These are phyloP conservation scores for Clohesyomyces aquaticus DNA, from an alignment of 495 filamentous ascomycete genomes.

Conservation along the genomic window DNA sequence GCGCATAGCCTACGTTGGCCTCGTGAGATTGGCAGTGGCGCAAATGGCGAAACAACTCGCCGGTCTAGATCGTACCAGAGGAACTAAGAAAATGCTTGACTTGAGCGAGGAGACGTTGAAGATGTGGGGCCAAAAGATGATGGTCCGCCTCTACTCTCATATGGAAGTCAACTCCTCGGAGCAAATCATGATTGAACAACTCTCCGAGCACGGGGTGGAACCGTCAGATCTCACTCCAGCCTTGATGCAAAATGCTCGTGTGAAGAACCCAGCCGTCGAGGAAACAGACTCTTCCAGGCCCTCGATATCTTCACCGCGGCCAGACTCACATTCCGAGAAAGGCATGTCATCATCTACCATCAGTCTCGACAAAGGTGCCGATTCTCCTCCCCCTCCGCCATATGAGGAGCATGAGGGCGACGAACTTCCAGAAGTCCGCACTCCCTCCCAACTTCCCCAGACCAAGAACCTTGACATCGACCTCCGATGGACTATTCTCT, in stretches of 20 bases:
- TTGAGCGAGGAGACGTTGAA: conserved; percentile 75
- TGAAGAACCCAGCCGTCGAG: conserved; percentile 87
- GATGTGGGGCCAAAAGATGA: conserved; percentile 98
- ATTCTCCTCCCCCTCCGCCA: conserved; percentile 60
- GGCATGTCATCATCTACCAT: conserved; percentile 23
- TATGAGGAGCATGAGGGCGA: conserved; percentile 73
- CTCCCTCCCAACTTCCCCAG: conserved; percentile 76
- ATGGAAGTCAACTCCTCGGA: conserved; percentile 93
- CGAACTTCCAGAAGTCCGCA: conserved; percentile 73
- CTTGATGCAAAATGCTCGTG: conserved; percentile 89
- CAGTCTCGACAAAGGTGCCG: conserved; percentile 30
- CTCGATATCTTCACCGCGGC: conserved; percentile 29
- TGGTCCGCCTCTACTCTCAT: conserved; percentile 88
- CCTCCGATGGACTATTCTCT: conserved; percentile 95
- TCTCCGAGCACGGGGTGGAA: conserved; percentile 87
- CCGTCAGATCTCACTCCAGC: conserved; percentile 79
- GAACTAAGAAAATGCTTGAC: conserved; percentile 68
- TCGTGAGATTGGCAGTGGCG: conserved; percentile 76
- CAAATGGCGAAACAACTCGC: conserved; percentile 73
- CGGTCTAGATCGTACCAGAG: conserved; percentile 55
- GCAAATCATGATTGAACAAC: conserved; percentile 98
- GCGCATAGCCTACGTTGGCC: conserved; percentile 92
- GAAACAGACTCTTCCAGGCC: conserved; percentile 30
- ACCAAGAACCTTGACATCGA: conserved; percentile 91
- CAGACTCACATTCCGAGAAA: conserved; percentile 16